phyloP scores from a whole-genome alignment of 169 alveolate species.

The Sarcocystis neurona region DNA sequence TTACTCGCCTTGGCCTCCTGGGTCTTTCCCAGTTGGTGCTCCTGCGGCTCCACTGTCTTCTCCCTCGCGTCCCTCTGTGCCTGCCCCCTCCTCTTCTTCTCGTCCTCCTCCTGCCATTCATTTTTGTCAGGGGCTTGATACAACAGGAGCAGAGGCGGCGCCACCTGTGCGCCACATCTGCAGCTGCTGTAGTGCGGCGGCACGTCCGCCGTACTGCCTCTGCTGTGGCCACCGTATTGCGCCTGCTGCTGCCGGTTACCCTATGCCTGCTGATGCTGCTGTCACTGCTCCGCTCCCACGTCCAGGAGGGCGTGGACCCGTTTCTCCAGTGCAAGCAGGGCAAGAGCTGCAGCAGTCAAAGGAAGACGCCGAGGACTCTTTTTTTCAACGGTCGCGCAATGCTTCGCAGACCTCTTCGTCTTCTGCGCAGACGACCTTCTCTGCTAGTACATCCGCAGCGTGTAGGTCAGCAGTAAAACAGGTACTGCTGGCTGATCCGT shows the following conservation, averaged over 20 bases:
- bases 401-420: too few species aligned
- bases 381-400: neutral
- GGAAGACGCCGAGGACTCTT: neutral
- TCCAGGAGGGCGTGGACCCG: neutral
- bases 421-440: too few species aligned
- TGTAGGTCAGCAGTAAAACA: too few species aligned
- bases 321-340: neutral
- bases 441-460: too few species aligned
- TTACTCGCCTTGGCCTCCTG: neutral
- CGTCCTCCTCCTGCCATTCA: neutral
- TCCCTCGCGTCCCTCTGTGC: neutral
- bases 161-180: neutral
- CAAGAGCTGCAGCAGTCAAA: neutral
- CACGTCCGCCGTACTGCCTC: slow-evolving; percentile 16
- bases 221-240: neutral
- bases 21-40: neutral
- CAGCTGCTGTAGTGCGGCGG: slow-evolving; percentile 5
- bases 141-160: too few species aligned
- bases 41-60: neutral
- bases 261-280: neutral
- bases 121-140: too few species aligned
- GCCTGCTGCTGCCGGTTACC: neutral
- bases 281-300: neutral
- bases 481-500: too few species aligned
- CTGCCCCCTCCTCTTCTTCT: neutral